Evolutionary conservation across 225 moss, liverwort and hornwort species (phyloP).

Genomic region (Polytrichum formosum): DNA sequence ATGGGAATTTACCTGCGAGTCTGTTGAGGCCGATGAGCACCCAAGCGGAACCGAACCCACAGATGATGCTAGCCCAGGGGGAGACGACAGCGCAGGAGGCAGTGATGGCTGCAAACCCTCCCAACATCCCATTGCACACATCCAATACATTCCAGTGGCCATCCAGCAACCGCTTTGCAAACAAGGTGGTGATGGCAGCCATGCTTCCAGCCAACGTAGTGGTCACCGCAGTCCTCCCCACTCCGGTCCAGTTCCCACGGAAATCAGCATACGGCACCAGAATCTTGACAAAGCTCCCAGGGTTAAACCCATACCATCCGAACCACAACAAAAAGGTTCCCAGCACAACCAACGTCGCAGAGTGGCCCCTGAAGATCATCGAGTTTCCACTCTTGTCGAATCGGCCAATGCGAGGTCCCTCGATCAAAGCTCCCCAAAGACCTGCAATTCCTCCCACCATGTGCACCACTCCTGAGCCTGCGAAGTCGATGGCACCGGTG

Average conservation of each 20-base stretch:
- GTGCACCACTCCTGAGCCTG: constrained; percentile 75
- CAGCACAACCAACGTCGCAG: constrained; percentile 76
- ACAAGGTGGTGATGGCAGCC: constrained; percentile 77
- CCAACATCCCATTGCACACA: constrained; percentile 87
- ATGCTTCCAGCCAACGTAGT: constrained; percentile 73
- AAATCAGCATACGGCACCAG: constrained; percentile 24
- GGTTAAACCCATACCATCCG: constrained; percentile 96
- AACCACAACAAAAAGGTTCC: constrained; percentile 91
- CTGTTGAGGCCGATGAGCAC: constrained; percentile 62
- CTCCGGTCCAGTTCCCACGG: constrained; percentile 69
- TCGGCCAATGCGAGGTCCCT: constrained; percentile 68
- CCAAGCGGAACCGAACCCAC: constrained; percentile 66
- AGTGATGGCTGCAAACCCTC: constrained; percentile 92
- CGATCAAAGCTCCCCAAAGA: constrained; percentile 61
- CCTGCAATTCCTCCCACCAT: constrained; percentile 81
- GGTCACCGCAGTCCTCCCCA: constrained; percentile 80
- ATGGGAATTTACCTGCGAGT: constrained; percentile 26
- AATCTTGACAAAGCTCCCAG: constrained; percentile 63
- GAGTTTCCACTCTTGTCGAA: constrained; percentile 59
- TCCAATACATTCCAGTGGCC: constrained; percentile 85
- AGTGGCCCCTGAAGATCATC: constrained; percentile 72
- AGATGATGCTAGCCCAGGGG: constrained; percentile 80
- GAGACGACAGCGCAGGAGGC: constrained; percentile 71
- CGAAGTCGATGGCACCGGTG: constrained; percentile 64
- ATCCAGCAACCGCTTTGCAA: constrained; percentile 59